Evolutionary conservation across 192 early-diverging fungal species (phyloP), one percentile per base, ranked within the genome.

Genomic region (Ambispora gerdemannii): DNA sequence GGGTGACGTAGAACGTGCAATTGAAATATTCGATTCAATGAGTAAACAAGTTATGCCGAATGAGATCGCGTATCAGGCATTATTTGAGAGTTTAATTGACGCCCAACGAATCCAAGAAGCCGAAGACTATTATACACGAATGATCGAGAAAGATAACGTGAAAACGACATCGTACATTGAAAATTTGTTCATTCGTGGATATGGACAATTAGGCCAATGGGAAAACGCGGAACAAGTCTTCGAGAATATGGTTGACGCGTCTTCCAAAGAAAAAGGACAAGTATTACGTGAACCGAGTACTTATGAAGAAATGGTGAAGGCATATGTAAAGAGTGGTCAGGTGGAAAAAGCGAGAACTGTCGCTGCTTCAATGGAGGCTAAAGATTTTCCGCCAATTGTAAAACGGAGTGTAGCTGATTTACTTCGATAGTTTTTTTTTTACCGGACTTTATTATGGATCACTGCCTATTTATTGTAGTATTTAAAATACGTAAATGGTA

Each of bases 181-280:
- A 63, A 87, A 87, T 65, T 70, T 81, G 2, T 72, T 87, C 72
- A 87, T 87, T 53, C 78, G 80, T 24, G 83, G 85, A 0, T 87
- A 79, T 70, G 85, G 85, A 6, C 63, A 75, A 35, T 70, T 72
- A 4, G 67, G 77, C 0, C 56, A 81, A 0, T 50, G 81, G 64
- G 59, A 63, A 15, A 73, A 76, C 3, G 83, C 85, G 8, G 76
- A 81, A 34, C 34, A 32, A 1, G 61, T 87, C 3, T 87, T 87
- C 50, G 67, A 82, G 13, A 52, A 56, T 7, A 87, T 87, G 85
- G 38, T 55, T 15, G 85, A 87, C 17, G 70, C 73, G 63, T 47
- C 60, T 19, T 50, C 67, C 10, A 70, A 72, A 19, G 8, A 50
- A 10, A 31, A 70, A 1, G 60, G 68, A 4, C 32, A 51, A 67